These are phyloP conservation scores for Ascosphaera acerosa DNA, from an alignment of 2,329 filamentous ascomycete species.

Conservation along the genomic window DNA sequence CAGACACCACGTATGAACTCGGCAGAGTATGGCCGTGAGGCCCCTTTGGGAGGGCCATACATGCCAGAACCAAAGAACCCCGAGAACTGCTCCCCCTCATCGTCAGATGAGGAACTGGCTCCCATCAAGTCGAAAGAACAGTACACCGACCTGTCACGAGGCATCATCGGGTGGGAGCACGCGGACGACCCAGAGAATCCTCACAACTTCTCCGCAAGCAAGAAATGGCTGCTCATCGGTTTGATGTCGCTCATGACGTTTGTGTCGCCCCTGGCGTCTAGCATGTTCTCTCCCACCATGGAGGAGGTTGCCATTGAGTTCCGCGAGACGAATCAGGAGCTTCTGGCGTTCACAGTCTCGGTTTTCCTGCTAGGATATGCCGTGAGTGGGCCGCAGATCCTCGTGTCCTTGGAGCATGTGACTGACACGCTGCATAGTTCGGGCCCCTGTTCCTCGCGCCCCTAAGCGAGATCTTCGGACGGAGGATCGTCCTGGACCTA, in stretches of 20 bases:
- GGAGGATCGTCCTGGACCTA: constrained; percentile 32
- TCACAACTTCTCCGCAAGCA: constrained; percentile 26
- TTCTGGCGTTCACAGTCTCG: constrained; percentile 16
- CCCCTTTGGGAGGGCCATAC: no score
- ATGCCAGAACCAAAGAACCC: no score
- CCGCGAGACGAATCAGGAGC: constrained; percentile 11
- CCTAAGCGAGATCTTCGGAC: constrained; percentile 36
- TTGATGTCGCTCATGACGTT: constrained; percentile 8
- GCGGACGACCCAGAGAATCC: constrained; percentile 31
- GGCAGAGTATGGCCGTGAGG: no score
- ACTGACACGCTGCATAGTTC: constrained; percentile 17
- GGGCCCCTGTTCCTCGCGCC: constrained; percentile 42
- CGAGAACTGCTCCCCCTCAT: no score
- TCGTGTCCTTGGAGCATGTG: neutral
- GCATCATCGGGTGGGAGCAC: constrained; percentile 29
- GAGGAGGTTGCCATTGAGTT: constrained; percentile 16
- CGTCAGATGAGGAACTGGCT: no score
- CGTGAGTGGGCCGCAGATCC: no score
- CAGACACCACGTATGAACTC: no score
- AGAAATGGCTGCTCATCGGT: constrained; percentile 18
- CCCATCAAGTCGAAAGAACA: no score
- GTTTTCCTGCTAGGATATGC: constrained; percentile 18
- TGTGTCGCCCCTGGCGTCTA: constrained; percentile 15
- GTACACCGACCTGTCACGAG: no score
- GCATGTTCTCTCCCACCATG: constrained; percentile 17